Percentiles rank a stretch among this genome's conserved stretches.
Conservation (phyloP, 1,284 basidiomycete genomes). For the Moesziomyces globuligerus region DNA sequence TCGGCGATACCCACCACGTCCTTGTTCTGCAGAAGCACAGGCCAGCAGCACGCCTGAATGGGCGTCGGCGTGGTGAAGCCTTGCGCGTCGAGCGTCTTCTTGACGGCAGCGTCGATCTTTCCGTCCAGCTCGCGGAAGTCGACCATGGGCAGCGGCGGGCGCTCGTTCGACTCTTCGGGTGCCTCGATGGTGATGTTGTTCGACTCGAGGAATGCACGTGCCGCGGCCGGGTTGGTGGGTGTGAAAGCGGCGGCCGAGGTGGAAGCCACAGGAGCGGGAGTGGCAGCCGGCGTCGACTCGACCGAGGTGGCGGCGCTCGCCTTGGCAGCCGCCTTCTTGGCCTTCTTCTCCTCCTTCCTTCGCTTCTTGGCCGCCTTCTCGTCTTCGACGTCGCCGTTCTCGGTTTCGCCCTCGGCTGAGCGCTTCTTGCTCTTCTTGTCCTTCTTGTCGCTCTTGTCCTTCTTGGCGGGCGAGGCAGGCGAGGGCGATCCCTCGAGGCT, state of each 20-base stretch:
- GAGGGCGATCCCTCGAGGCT: conserved; percentile 27
- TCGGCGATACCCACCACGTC: conserved; percentile 97
- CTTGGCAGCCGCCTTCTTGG: conserved; percentile 47
- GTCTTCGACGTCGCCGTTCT: conserved; percentile 21
- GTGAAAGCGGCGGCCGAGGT: conserved; percentile 58
- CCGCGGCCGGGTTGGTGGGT: conserved; percentile 55
- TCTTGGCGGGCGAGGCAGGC: conserved; percentile 34
- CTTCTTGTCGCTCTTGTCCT: conserved; percentile 66
- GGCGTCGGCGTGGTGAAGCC: conserved; percentile 89
- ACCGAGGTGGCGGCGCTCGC: conserved; percentile 26
- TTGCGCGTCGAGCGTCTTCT: conserved; percentile 72
- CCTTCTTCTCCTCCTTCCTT: conserved; percentile 60
- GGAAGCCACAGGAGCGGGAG: conserved; percentile 43
- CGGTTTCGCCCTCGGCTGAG: conserved; percentile 45
- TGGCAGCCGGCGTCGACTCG: conserved; percentile 39
- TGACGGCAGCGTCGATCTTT: conserved; percentile 74
- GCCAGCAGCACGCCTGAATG: conserved; percentile 96
- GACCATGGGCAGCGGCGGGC: conserved; percentile 73
- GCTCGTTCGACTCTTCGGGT: conserved; percentile 69
- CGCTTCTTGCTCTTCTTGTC: conserved; percentile 62
- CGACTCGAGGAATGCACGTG: conserved; percentile 56
- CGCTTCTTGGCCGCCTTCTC: conserved; percentile 68
- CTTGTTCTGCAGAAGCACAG: conserved; percentile 80
- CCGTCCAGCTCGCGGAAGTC: conserved; percentile 79
- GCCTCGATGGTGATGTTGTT: conserved; percentile 67